These are phyloP conservation scores for Jaapia argillacea DNA, from an alignment of 768 basidiomycete genomes.

Conservation along the genomic window DNA sequence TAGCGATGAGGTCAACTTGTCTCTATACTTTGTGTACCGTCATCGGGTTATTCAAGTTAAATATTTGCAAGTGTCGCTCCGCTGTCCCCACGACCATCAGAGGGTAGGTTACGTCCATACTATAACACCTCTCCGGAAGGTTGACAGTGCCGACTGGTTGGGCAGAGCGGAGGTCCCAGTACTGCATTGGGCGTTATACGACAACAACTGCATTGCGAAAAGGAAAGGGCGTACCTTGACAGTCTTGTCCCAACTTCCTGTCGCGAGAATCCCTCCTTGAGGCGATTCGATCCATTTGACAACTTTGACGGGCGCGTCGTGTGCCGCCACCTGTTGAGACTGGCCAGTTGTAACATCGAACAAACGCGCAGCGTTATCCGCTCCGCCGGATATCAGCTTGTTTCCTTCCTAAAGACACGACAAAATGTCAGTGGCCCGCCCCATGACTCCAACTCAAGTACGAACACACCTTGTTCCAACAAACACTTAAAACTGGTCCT, in stretches of 20 bases:
- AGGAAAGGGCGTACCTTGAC: slow-evolving; percentile 59
- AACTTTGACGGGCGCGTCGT: slow-evolving; percentile 81
- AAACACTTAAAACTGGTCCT: slow-evolving; percentile 78
- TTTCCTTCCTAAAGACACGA: slow-evolving; percentile 71
- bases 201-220: background rate
- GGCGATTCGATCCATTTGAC: slow-evolving; percentile 76
- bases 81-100: slow-evolving; percentile 91
- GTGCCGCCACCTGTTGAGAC: slow-evolving; percentile 75
- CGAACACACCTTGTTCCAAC: slow-evolving; percentile 78
- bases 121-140: slow-evolving; percentile 88
- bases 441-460: background rate
- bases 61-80: slow-evolving; percentile 85
- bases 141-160: slow-evolving; percentile 68
- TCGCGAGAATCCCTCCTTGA: slow-evolving; percentile 69
- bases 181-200: slow-evolving; percentile 34
- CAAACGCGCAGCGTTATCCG: slow-evolving; percentile 92
- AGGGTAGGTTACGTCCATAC: slow-evolving; percentile 72
- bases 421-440: slow-evolving; percentile 5
- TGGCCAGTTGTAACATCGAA: slow-evolving; percentile 84
- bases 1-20: slow-evolving; percentile 1
- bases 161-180: slow-evolving; percentile 84
- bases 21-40: slow-evolving; percentile 59
- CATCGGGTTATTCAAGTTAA: slow-evolving; percentile 76
- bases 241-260: slow-evolving; percentile 98
- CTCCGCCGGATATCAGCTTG: slow-evolving; percentile 86